Percentiles rank a stretch among this genome's conserved stretches.
These are phyloP conservation scores for Acacia confusa DNA, from an alignment of 306 rosid species.

Conservation along the genomic window DNA sequence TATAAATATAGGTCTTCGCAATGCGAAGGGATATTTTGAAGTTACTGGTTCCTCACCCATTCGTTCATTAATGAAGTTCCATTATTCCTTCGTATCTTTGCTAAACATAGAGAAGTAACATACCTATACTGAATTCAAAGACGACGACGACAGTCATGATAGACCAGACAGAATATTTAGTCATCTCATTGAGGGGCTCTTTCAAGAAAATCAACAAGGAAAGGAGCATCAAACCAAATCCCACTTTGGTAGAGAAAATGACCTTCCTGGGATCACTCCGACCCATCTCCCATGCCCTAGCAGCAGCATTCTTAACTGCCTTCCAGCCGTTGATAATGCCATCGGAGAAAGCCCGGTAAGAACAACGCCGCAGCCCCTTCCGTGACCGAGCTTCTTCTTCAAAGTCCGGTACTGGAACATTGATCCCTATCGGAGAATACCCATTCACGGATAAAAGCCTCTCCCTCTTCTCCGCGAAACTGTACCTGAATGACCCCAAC, in stretches of 20 bases:
- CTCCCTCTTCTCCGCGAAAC: slow-evolving; percentile 66
- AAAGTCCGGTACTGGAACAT: slow-evolving; percentile 9
- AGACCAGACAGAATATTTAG: slow-evolving; percentile 77
- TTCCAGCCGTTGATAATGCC: slow-evolving; percentile 25
- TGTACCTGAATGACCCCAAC: slow-evolving; percentile 63
- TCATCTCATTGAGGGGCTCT: slow-evolving; percentile 57
- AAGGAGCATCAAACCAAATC: slow-evolving; percentile 70
- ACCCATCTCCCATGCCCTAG: slow-evolving; percentile 66
- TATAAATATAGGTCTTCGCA: no score
- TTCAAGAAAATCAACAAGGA: slow-evolving; percentile 76
- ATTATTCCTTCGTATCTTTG: no score
- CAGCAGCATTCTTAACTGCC: slow-evolving; percentile 30
- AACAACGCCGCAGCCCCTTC: slow-evolving; percentile 21
- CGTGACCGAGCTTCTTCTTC: slow-evolving; percentile 25
- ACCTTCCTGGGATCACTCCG: slow-evolving; percentile 77
- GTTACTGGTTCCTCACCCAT: no score
- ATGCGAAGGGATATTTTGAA: no score
- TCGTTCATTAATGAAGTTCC: no score
- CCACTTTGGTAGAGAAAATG: slow-evolving; percentile 82
- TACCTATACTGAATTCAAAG: slow-evolving; percentile 93
- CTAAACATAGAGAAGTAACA: no score
- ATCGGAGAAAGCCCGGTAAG: slow-evolving; percentile 39
- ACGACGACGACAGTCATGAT: slow-evolving; percentile 92
- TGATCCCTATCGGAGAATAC: slow-evolving; percentile 47
- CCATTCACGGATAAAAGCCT: slow-evolving; percentile 51